These are phyloP conservation scores for Phlyctochytrium planicorne DNA, from an alignment of 192 early-diverging fungal species.

Conservation along the genomic window DNA sequence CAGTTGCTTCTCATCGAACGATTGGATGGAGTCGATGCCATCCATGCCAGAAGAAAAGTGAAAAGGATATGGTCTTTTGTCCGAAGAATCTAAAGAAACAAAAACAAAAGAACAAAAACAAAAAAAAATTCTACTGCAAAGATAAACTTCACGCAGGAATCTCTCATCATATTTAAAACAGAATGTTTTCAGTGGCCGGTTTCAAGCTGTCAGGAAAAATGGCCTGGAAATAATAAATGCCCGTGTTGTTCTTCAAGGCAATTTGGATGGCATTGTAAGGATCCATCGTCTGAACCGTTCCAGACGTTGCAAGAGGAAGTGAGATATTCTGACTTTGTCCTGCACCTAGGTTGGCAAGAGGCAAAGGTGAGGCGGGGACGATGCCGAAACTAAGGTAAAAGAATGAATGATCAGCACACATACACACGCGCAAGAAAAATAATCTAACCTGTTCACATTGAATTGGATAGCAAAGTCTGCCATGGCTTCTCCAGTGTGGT, in stretches of 20 bases:
- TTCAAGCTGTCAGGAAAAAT: conserved; percentile 37
- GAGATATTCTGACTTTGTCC: conserved; percentile 42
- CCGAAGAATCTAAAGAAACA: too few relatives aligned
- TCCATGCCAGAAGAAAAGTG: too few relatives aligned
- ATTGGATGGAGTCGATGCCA: too few relatives aligned
- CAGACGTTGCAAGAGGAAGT: conserved; percentile 53
- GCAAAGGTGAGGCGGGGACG: conserved; percentile 47
- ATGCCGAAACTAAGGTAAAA: conserved; percentile 55
- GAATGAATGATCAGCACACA: not conserved
- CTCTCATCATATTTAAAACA: too few relatives aligned
- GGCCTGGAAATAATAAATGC: conserved; percentile 73
- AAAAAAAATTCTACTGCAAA: too few relatives aligned
- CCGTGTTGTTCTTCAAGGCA: conserved; percentile 64
- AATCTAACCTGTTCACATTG: conserved; percentile 68
- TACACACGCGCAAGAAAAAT: conserved; percentile 3
- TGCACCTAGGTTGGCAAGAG: conserved; percentile 42
- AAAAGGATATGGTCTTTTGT: too few relatives aligned
- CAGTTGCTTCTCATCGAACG: too few relatives aligned
- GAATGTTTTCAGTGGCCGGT: too few relatives aligned
- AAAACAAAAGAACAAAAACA: too few relatives aligned
- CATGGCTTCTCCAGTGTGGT: conserved; percentile 50
- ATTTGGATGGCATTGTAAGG: conserved; percentile 57
- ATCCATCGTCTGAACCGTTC: conserved; percentile 20
- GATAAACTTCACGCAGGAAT: too few relatives aligned
- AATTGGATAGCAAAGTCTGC: conserved; percentile 73